Percentiles rank a stretch among this genome's conserved stretches.
phyloP scores from a whole-genome alignment of 257 asterid species.

The Orobanche coerulescens region DNA sequence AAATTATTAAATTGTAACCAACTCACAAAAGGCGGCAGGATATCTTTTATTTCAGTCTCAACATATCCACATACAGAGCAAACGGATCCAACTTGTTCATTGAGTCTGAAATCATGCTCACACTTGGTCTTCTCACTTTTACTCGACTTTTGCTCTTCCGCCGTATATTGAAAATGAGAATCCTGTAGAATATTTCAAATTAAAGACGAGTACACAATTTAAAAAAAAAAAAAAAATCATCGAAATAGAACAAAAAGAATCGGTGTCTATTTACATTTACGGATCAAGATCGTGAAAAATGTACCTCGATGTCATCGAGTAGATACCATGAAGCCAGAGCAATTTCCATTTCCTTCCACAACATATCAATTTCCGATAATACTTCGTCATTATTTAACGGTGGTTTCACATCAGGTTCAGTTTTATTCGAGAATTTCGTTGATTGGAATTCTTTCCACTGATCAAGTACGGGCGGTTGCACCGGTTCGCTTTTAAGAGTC shows the following conservation, averaged over 20 bases:
- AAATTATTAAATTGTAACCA: constrained; percentile 1
- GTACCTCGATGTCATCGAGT: constrained; percentile 73
- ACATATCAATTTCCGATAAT: constrained; percentile 66
- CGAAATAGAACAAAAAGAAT: no score
- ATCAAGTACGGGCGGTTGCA: constrained; percentile 68
- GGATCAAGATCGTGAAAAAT: neutral
- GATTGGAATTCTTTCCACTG: constrained; percentile 82
- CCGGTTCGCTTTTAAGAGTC: constrained; percentile 61
- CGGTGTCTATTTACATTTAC: no score
- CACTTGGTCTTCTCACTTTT: constrained; percentile 33
- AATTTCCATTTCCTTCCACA: constrained; percentile 96
- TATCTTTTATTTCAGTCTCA: constrained; percentile 75
- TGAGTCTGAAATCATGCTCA: constrained; percentile 66
- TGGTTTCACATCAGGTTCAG: constrained; percentile 32
- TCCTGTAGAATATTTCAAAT: constrained; percentile 33
- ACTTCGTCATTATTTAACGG: constrained; percentile 40
- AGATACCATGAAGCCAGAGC: constrained; percentile 83
- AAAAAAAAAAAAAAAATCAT: neutral
- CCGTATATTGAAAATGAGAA: constrained; percentile 23
- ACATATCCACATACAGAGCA: constrained; percentile 75
- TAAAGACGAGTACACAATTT: neutral
- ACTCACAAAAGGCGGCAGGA: constrained; percentile 84
- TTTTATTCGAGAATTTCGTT: constrained; percentile 25
- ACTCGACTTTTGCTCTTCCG: constrained; percentile 30
- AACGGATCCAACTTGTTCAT: constrained; percentile 77